Evolutionary conservation across 2,329 filamentous ascomycete genomes (phyloP), one percentile per base, ranked within the genome.

Genomic region (Dendrostoma leiphaemia): DNA sequence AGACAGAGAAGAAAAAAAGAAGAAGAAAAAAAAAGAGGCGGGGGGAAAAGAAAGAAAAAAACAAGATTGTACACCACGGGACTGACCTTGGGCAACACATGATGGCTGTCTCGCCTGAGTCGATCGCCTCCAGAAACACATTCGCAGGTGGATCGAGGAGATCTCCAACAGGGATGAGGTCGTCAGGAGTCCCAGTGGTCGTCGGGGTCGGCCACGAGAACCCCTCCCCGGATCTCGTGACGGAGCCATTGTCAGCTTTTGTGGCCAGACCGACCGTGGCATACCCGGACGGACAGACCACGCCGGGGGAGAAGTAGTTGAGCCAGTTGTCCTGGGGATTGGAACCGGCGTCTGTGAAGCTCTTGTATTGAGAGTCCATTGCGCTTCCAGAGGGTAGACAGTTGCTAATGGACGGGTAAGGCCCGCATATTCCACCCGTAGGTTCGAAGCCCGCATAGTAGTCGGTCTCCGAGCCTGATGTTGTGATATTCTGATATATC

Each of bases 331-430:
- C 19, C 10, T 15, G 21, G 9, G 19, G 38, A 13, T 29, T 17
- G 15, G 19, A 2, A 31, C 19, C 12, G 31, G 31, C 32, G 31
- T 40, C 37, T 9, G 28, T 12, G 2, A 21, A 19, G 19, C 28
- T 43, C 12, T 23, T 23, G 15, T 26, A 37, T 19, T 29, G 28
- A 13, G 32, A 38, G 6, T 54, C 45, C n/a, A 54, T 28, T 10
- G 29, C 45, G 23, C 40, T 37, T 15, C 54, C 54, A 12, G 50
- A 54, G 21, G 54, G 51, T 12, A 50, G 10, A n/a, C 54, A 57
- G 51, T 35, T 35, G 41, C 24, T 41, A 19, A 41, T 3, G 6
- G 19, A 10, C 3, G 15, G n/a, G 19, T n/a, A n/a, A n/a, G n/a
- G n/a, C n/a, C n/a, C n/a, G n/a, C n/a, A 8, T 3, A 1, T 45